Base-by-base conservation (phyloP, 1,284 basidiomycete genomes). In the Sporisorium exsertum region DNA sequence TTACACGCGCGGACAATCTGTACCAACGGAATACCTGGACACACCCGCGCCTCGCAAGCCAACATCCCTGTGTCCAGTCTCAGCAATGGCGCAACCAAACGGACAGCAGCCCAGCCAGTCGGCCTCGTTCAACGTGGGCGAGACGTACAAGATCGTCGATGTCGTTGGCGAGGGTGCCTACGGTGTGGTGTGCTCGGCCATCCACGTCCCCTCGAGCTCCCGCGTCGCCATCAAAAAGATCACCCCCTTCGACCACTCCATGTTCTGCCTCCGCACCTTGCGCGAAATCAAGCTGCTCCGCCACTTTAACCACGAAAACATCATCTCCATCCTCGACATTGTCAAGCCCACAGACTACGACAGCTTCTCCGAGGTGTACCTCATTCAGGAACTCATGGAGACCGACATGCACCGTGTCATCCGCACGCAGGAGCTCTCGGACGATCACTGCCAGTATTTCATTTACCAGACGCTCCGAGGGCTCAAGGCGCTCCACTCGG, bases 391-490 rank as follows among this genome's bases (percentile, higher is more conserved):
- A 46, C 67, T 85, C 15, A 85, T 85, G 84, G 84, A 85, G 63
- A 85, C 84, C 18, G 84, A 85, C 49, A 79, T 85, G 79, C 84
- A 85, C 57, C 72, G 83, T 0, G 84, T 86, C 50, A 85, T 86
- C 45, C 80, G 85, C 12, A 86, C 84, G 1, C 85, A 86, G 64
- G 81, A 86, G 53, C 78, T 84, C n/a, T 83, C 82, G 6, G 83
- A 95, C 82, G 93, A 95, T 84, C 95, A 96, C 86, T 94, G 91
- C 83, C 94, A 96, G 86, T 97, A 97, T 86, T 96, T 96, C 86
- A 92, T 95, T 79, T 97, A 97, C 86, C 94, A 96, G 64, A 86
- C 84, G 10, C 62, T 86, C 37, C 73, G 85, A 20, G 84, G 84
- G 2, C 73, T 86, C 53, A 86, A 86, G 64, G 84, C 84, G 37